These are phyloP conservation scores for Geosiphon pyriformis DNA, from an alignment of 192 early-diverging fungal species.

Conservation along the genomic window DNA sequence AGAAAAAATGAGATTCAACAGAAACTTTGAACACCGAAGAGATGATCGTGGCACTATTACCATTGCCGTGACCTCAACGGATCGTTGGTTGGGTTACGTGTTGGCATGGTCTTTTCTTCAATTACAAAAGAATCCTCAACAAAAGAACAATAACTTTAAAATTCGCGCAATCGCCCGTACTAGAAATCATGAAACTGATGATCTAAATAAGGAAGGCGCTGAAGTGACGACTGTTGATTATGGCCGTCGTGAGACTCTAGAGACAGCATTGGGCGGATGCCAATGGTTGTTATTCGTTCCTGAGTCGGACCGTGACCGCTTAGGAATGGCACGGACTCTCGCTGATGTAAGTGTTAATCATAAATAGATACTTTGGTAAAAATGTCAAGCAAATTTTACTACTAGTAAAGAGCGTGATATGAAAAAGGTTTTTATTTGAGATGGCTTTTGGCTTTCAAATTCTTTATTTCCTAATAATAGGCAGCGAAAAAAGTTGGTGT, in stretches of 20 bases:
- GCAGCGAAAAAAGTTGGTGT: neutral
- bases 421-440: neutral
- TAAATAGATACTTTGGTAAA: neutral
- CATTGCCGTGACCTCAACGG: neutral
- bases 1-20: too few species aligned
- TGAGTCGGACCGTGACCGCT: neutral
- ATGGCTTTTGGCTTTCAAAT: neutral
- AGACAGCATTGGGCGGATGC: neutral
- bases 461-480: neutral
- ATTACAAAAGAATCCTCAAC: neutral
- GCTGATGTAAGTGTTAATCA: conserved; percentile 2
- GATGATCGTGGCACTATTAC: too few species aligned
- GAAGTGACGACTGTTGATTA: neutral
- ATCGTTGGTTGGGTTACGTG: neutral
- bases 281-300: neutral
- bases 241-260: neutral
- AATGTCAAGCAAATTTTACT: neutral
- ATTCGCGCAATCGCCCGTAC: neutral
- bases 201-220: neutral
- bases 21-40: too few species aligned
- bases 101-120: neutral
- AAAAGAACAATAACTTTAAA: neutral
- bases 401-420: neutral
- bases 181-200: neutral
- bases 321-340: neutral